Evolutionary conservation across 495 filamentous ascomycete genomes (phyloP).

Genomic region (Umbilicaria muhlenbergii): DNA sequence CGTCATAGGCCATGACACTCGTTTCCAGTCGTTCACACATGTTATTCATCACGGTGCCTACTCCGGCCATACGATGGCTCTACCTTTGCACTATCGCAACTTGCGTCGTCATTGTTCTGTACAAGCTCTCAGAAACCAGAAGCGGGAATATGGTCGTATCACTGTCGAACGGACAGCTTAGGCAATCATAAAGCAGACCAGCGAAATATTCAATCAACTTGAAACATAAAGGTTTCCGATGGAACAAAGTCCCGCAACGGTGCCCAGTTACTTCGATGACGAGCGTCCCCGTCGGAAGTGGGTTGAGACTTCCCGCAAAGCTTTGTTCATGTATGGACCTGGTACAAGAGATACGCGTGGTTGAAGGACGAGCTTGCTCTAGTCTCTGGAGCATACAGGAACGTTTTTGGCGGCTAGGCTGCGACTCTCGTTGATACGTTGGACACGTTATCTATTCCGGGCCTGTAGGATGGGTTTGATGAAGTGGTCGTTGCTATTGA

Average conservation of each 20-base stretch:
- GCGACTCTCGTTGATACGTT: constrained; percentile 69
- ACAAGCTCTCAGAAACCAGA: too few species aligned
- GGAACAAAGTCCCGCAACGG: constrained; percentile 8
- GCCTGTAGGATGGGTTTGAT: constrained; percentile 59
- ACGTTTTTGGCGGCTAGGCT: constrained; percentile 71
- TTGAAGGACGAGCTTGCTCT: constrained; percentile 51
- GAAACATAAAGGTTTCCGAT: too few species aligned
- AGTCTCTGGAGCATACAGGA: constrained; percentile 31
- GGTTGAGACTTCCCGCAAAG: constrained; percentile 30
- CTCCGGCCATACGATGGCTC: too few species aligned
- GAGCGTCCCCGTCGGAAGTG: constrained; percentile 25
- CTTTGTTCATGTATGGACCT: constrained; percentile 47
- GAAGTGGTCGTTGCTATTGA: constrained; percentile 50
- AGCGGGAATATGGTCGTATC: too few species aligned
- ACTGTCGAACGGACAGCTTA: too few species aligned
- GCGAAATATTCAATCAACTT: too few species aligned
- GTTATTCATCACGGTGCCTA: too few species aligned
- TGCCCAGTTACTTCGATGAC: constrained; percentile 33
- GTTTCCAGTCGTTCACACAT: too few species aligned
- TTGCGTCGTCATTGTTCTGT: too few species aligned
- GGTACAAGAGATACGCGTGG: constrained; percentile 54
- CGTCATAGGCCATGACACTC: too few species aligned
- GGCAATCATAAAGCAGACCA: too few species aligned
- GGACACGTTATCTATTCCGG: constrained; percentile 90
- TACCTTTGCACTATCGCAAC: too few species aligned